Evolutionary conservation across 2,329 filamentous ascomycete species (phyloP).

Genomic region (Ceratocystis albifundus): DNA sequence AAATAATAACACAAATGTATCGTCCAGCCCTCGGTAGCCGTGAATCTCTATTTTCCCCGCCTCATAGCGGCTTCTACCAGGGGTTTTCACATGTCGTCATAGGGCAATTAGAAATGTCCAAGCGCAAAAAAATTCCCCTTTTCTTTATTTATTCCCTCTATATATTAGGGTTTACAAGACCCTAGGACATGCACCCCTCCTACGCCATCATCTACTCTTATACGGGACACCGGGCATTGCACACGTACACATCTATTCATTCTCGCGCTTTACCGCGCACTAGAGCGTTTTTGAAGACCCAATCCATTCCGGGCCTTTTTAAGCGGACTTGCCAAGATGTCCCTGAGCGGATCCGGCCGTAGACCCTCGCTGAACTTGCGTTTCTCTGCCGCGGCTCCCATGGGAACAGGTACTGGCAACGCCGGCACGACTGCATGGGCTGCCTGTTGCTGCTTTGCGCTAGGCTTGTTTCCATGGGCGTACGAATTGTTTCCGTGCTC

Average conservation of each 20-base stretch:
- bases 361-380: slow-evolving; percentile 22
- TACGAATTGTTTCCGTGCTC: background rate
- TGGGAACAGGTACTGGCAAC: slow-evolving; percentile 9
- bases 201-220: background rate
- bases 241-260: background rate
- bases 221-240: background rate
- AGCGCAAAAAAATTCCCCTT: background rate
- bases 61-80: too few relatives aligned
- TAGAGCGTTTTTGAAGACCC: slow-evolving; percentile 1
- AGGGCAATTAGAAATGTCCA: background rate
- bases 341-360: slow-evolving; percentile 29
- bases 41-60: too few relatives aligned
- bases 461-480: too few relatives aligned
- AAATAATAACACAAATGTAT: background rate
- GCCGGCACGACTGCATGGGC: background rate
- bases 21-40: background rate
- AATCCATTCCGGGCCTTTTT: slow-evolving; percentile 13
- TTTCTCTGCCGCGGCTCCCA: slow-evolving; percentile 21
- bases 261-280: background rate
- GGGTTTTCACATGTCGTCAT: slow-evolving; percentile 8
- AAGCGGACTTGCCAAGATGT: slow-evolving; percentile 17
- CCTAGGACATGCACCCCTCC: background rate
- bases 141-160: too few relatives aligned
- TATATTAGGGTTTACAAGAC: background rate
- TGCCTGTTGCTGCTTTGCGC: too few relatives aligned